Conservation (phyloP, 805 yeast species). For the Debaryomyces hansenii region DNA sequence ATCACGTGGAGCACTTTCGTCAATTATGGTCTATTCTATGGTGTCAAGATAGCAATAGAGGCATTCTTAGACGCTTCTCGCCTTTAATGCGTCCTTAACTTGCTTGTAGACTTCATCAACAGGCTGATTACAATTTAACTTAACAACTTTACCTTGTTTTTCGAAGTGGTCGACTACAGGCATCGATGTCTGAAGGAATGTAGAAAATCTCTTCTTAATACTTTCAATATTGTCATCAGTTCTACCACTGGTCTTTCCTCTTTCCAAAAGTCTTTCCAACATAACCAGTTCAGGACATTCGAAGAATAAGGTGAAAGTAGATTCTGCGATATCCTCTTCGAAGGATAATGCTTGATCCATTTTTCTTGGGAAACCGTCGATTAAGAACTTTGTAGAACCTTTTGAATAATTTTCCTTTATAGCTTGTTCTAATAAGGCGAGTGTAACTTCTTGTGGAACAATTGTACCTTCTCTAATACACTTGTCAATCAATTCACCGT, state of each 20-base stretch:
- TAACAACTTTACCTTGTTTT: constrained; percentile 71
- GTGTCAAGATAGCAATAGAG: neutral
- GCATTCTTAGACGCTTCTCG: constrained; percentile 25
- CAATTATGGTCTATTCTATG: neutral
- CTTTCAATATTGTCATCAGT: constrained; percentile 90
- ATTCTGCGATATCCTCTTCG: constrained; percentile 73
- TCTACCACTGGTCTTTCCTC: constrained; percentile 95
- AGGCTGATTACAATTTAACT: constrained; percentile 73
- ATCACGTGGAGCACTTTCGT: neutral
- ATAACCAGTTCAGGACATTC: constrained; percentile 82
- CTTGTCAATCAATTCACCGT: constrained; percentile 80
- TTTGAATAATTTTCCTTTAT: constrained; percentile 52
- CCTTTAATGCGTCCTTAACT: constrained; percentile 64
- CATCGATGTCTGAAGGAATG: constrained; percentile 84
- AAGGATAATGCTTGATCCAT: constrained; percentile 98
- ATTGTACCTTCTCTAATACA: constrained; percentile 85
- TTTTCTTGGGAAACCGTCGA: constrained; percentile 97
- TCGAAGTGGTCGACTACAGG: constrained; percentile 90
- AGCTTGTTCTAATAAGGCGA: constrained; percentile 79
- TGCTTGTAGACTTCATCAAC: constrained; percentile 74
- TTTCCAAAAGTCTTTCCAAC: constrained; percentile 79
- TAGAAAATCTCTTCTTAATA: constrained; percentile 83
- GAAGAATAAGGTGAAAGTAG: constrained; percentile 70
- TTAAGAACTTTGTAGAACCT: constrained; percentile 67
- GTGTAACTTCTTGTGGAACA: constrained; percentile 91